Conservation (phyloP, 2,329 filamentous ascomycete species). For the Malbranchea cinnamomea region DNA sequence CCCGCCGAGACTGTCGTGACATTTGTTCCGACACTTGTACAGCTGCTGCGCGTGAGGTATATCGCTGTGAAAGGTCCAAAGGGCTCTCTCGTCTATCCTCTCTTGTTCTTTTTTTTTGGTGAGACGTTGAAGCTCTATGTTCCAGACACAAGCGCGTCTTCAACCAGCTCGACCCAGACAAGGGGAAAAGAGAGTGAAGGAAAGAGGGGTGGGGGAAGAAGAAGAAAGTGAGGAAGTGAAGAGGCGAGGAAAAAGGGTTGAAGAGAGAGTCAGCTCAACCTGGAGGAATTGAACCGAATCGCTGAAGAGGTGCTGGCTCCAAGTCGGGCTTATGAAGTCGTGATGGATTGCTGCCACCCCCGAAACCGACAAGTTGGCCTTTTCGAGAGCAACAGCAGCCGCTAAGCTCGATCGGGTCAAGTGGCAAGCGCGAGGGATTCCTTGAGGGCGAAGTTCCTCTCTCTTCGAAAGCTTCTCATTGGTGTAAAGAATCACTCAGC, state of each 20-base stretch:
- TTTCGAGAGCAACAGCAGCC: conserved; percentile 16
- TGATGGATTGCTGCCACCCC: too few species aligned
- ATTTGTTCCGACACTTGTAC: conserved; percentile 28
- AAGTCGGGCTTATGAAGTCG: too few species aligned
- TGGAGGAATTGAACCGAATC: too few species aligned
- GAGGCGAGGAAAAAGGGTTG: conserved; percentile 4
- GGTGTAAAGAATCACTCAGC: conserved; percentile 17
- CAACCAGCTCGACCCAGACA: conserved; percentile 2
- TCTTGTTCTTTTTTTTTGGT: too few species aligned
- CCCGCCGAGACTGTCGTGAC: conserved; percentile 41
- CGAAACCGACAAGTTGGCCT: conserved; percentile 34
- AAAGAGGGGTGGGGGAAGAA: conserved; percentile 12
- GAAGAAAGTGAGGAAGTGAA: conserved; percentile 8
- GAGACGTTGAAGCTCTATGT: too few species aligned
- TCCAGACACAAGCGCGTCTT: too few species aligned
- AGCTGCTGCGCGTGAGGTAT: neutral
- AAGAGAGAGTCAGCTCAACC: conserved; percentile 7
- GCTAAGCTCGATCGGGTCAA: conserved; percentile 8
- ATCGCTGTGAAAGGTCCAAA: too few species aligned
- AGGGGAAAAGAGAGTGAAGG: conserved; percentile 7
- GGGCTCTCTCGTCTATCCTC: too few species aligned
- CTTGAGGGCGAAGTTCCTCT: conserved; percentile 15
- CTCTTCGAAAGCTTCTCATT: conserved; percentile 26
- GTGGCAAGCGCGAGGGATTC: conserved; percentile 1
- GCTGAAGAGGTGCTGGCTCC: too few species aligned